phyloP scores from a whole-genome alignment of 352 stramenopile genomes.

The Pelagophyceae sp. region DNA sequence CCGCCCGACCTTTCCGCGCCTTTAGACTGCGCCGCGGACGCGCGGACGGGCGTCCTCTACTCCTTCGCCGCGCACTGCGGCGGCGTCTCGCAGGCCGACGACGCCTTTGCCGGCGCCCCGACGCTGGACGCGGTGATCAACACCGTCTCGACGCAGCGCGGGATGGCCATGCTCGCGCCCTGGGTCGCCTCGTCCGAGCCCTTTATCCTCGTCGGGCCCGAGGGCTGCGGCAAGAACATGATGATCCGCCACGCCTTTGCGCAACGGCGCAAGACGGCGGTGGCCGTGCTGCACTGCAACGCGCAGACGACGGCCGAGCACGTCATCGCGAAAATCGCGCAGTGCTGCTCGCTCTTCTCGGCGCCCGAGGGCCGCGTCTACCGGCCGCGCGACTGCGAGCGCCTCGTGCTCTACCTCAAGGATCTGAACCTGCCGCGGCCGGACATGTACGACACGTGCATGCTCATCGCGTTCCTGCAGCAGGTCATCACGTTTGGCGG shows the following conservation, averaged over 20 bases:
- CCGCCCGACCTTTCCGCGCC: constrained; percentile 68
- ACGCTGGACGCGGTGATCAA: constrained; percentile 53
- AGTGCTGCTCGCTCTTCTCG: constrained; percentile 82
- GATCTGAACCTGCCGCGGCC: constrained; percentile 89
- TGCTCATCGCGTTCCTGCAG: constrained; percentile 89
- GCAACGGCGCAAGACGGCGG: constrained; percentile 48
- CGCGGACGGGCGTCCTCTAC: constrained; percentile 25
- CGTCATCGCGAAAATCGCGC: constrained; percentile 84
- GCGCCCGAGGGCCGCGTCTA: constrained; percentile 78
- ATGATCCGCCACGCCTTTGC: constrained; percentile 77
- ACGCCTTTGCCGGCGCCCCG: constrained; percentile 32
- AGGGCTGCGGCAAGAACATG: constrained; percentile 87
- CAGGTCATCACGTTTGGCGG: constrained; percentile 85
- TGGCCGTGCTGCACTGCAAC: constrained; percentile 81
- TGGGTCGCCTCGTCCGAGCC: constrained; percentile 83
- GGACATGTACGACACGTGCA: constrained; percentile 88
- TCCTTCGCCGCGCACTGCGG: constrained; percentile 19
- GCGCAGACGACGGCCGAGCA: constrained; percentile 81
- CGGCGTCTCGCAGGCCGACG: constrained; percentile 40
- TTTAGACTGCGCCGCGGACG: constrained; percentile 74
- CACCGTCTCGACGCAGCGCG: constrained; percentile 69
- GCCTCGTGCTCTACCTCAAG: constrained; percentile 86
- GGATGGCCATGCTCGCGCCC: constrained; percentile 67
- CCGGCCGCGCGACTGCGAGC: constrained; percentile 74
- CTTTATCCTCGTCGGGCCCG: constrained; percentile 84